phyloP scores from a whole-genome alignment of 768 basidiomycete species.

The Phanerodontia chrysosporium region DNA sequence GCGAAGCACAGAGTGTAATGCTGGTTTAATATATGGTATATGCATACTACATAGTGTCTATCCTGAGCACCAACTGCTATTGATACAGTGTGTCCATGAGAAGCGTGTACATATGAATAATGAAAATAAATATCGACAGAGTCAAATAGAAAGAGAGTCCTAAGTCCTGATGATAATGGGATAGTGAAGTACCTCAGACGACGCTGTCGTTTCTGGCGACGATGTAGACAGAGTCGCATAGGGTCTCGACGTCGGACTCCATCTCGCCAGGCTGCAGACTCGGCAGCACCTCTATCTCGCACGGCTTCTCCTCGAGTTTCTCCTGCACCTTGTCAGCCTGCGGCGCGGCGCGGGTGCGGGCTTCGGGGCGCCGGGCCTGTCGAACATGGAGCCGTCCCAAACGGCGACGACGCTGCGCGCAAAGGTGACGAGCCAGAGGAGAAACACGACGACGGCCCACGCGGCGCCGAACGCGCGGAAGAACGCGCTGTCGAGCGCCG shows the following conservation, averaged over 20 bases:
- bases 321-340: neutral
- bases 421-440: conserved; percentile 38
- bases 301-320: neutral
- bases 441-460: conserved; percentile 44
- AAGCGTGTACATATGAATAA: no score
- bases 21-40: no score
- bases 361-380: neutral
- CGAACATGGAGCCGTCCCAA: conserved; percentile 43
- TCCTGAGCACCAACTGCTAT: no score
- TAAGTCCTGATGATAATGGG: no score
- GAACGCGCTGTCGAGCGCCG: conserved; percentile 41
- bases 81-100: no score
- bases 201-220: no score
- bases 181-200: no score
- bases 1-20: no score
- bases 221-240: neutral
- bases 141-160: no score
- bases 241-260: neutral
- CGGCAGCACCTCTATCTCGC: neutral
- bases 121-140: no score
- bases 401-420: conserved; percentile 40
- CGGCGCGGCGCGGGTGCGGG: neutral
- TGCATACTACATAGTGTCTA: no score
- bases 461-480: conserved; percentile 49
- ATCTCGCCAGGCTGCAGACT: neutral